These are phyloP conservation scores for Pseudogymnoascus sp. DNA, from an alignment of 2,329 filamentous ascomycete species.

Conservation along the genomic window DNA sequence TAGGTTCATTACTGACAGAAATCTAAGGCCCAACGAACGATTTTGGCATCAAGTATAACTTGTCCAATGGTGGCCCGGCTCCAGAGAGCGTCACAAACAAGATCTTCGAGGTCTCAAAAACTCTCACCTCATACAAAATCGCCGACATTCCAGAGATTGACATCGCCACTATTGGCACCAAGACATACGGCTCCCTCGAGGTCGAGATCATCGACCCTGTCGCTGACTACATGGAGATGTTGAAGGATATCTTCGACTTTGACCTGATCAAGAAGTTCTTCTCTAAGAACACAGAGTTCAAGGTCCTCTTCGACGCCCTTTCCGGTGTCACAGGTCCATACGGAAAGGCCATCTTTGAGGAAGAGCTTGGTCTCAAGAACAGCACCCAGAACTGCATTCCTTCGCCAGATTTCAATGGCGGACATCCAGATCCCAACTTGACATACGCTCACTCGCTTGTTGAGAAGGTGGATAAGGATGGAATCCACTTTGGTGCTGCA, in stretches of 20 bases:
- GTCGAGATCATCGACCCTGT: slow-evolving; percentile 94
- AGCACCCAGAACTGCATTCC: slow-evolving; percentile 88
- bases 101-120: slow-evolving; percentile 90
- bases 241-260: slow-evolving; percentile 99
- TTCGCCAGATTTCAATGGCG: slow-evolving; percentile 90
- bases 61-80: slow-evolving; percentile 90
- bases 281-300: slow-evolving; percentile 80
- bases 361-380: slow-evolving; percentile 77
- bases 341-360: slow-evolving; percentile 88
- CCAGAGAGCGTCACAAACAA: slow-evolving; percentile 97
- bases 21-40: slow-evolving; percentile 76
- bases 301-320: slow-evolving; percentile 91
- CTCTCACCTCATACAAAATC: slow-evolving; percentile 85
- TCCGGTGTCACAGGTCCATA: slow-evolving; percentile 94
- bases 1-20: slow-evolving; percentile 12
- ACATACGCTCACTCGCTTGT: slow-evolving; percentile 95
- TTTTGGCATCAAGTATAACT: slow-evolving; percentile 99
- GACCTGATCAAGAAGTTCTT: slow-evolving; percentile 93
- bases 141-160: slow-evolving; percentile 82
- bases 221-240: slow-evolving; percentile 84
- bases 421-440: slow-evolving; percentile 95
- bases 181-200: slow-evolving; percentile 79
- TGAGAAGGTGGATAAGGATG: slow-evolving; percentile 83
- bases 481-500: slow-evolving; percentile 91
- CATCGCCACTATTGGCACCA: slow-evolving; percentile 72